A percentile compares a stretch with the other conserved stretches of the same genome.
phyloP scores from a whole-genome alignment of 192 early-diverging fungal species.

The Coemansia sp. region DNA sequence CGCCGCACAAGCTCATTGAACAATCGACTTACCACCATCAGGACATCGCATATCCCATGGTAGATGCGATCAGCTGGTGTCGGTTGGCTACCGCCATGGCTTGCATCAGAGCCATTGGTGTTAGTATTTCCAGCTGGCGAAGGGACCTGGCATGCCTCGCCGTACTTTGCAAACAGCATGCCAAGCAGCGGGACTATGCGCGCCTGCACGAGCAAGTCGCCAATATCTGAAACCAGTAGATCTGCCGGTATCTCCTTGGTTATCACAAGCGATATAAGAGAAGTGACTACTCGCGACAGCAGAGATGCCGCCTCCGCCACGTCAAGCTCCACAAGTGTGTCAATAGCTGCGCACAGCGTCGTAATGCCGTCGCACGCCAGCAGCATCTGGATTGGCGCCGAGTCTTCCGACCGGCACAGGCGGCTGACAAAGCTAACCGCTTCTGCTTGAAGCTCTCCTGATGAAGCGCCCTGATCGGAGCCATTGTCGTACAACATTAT shows the following conservation, averaged over 20 bases:
- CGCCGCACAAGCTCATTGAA: conserved; percentile 48
- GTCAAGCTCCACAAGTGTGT: conserved; percentile 29
- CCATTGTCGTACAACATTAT: conserved; percentile 17
- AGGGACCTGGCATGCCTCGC: conserved; percentile 44
- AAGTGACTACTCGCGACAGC: conserved; percentile 41
- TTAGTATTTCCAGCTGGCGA: conserved; percentile 10
- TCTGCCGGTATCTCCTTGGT: conserved; percentile 40
- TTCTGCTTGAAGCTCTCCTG: conserved; percentile 37
- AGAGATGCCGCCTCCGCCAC: conserved; percentile 27
- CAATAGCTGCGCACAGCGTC: conserved; percentile 33
- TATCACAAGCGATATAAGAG: conserved; percentile 35
- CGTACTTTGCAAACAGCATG: conserved; percentile 38
- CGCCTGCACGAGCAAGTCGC: conserved; percentile 38
- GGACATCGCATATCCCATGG: conserved; percentile 46
- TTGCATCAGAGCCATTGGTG: conserved; percentile 27
- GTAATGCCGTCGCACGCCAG: conserved; percentile 46
- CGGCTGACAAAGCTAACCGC: conserved; percentile 36
- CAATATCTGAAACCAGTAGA: conserved; percentile 31
- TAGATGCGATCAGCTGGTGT: conserved; percentile 39
- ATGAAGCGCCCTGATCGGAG: neutral
- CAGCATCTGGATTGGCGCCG: conserved; percentile 44
- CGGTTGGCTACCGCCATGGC: conserved; percentile 17
- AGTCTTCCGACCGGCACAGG: conserved; percentile 38
- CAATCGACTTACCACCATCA: conserved; percentile 41
- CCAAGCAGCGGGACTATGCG: conserved; percentile 22